Evolutionary conservation across 2,329 filamentous ascomycete genomes (phyloP).

Genomic region (Fusarium sp.): DNA sequence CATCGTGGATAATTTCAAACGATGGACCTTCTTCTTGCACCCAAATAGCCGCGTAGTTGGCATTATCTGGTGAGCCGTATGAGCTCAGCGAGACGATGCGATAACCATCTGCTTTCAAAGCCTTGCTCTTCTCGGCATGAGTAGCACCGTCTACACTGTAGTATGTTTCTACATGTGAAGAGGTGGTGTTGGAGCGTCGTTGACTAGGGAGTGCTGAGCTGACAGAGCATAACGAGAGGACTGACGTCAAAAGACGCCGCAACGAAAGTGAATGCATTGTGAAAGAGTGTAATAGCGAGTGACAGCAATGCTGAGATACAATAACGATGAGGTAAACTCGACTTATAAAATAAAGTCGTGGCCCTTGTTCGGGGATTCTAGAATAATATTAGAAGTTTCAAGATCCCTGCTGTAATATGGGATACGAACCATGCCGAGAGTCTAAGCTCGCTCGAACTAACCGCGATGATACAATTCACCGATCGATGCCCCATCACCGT

Average conservation of each 20-base stretch:
- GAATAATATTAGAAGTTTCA: conserved; percentile 4
- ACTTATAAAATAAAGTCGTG: background rate
- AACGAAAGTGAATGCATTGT: conserved; percentile 1
- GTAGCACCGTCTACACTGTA: background rate
- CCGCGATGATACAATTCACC: background rate
- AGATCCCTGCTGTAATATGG: background rate
- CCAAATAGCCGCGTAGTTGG: conserved; percentile 30
- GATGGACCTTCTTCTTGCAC: background rate
- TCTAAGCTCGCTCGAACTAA: background rate
- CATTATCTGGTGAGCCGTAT: conserved; percentile 13
- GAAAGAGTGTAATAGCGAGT: background rate
- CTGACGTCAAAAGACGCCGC: conserved; percentile 2
- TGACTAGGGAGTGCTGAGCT: background rate
- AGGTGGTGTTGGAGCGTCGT: background rate
- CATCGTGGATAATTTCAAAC: conserved; percentile 8
- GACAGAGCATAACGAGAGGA: background rate
- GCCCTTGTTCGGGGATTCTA: background rate
- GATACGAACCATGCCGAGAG: background rate
- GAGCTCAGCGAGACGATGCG: conserved; percentile 22
- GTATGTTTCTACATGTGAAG: conserved; percentile 7
- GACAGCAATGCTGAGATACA: background rate
- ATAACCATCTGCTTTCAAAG: background rate
- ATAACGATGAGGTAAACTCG: background rate
- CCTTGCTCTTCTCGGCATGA: background rate
- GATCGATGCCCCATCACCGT: background rate